phyloP scores from a whole-genome alignment of 176 grass and related monocot genomes.

The Musa troglodytarum region DNA sequence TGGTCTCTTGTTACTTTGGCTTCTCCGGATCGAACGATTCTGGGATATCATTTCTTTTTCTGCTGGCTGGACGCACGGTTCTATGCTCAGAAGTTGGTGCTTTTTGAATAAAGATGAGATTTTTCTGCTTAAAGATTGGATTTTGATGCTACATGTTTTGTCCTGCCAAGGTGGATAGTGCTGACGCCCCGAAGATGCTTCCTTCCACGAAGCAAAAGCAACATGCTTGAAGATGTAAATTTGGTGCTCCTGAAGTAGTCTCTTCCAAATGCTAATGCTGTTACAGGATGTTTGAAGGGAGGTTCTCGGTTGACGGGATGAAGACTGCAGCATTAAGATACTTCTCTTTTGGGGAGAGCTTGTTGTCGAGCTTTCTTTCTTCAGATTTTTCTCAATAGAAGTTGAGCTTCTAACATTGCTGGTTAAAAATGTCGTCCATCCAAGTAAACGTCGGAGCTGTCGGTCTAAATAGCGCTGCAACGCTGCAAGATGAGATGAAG shows the following conservation, averaged over 20 bases:
- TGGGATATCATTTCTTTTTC: slow-evolving; percentile 7
- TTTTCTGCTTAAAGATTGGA: not conserved
- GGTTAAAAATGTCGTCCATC: slow-evolving; percentile 33
- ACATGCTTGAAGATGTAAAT: not conserved
- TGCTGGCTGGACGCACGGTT: not conserved
- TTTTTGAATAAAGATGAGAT: not conserved
- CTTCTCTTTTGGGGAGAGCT: not conserved
- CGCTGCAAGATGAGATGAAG: slow-evolving; percentile 93
- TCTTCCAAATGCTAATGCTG: not conserved
- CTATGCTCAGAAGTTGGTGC: not conserved
- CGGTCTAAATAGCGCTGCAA: slow-evolving; percentile 50
- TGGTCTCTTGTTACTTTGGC: not conserved
- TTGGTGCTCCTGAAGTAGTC: not conserved
- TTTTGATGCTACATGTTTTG: slow-evolving; percentile 3
- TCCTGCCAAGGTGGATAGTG: not conserved
- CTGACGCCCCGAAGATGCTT: not conserved
- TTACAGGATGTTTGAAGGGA: not conserved
- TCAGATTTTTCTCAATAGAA: not conserved
- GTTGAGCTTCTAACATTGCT: not conserved
- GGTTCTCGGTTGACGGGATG: not conserved
- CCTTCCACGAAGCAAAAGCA: not conserved
- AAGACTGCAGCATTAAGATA: not conserved
- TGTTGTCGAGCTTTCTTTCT: not conserved
- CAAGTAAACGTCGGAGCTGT: slow-evolving; percentile 43
- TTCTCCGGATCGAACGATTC: not conserved